phyloP scores from a whole-genome alignment of 148 eudicot species.

The Camellia japonica region DNA sequence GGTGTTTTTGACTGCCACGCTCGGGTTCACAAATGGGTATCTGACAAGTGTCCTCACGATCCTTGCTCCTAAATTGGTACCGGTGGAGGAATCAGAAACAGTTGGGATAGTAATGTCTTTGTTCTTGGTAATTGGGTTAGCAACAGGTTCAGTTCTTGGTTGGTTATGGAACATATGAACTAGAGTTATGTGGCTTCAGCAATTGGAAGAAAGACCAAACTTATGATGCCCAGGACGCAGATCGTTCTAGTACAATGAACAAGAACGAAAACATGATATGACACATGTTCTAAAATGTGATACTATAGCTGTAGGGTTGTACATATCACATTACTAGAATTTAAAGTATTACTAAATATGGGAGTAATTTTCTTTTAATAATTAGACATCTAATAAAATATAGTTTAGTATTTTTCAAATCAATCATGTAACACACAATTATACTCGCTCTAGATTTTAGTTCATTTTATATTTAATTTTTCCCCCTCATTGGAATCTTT shows the following conservation, averaged over 20 bases:
- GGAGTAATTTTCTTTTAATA: too few species aligned
- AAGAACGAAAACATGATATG: not conserved
- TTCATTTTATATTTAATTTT: too few species aligned
- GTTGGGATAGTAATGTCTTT: constrained; percentile 15
- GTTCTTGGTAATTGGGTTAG: constrained; percentile 13
- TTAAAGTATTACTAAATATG: too few species aligned
- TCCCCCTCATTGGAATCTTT: too few species aligned
- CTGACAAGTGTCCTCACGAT: not conserved
- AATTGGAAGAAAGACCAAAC: not conserved
- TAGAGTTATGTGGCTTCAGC: not conserved
- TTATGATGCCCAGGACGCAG: not conserved
- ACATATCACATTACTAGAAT: too few species aligned
- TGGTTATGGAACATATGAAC: constrained; percentile 15
- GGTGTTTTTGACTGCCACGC: not conserved
- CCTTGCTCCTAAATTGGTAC: constrained; percentile 13
- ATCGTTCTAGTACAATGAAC: not conserved
- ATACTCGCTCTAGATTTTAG: too few species aligned
- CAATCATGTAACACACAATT: too few species aligned
- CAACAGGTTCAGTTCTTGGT: constrained; percentile 10
- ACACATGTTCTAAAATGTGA: too few species aligned
- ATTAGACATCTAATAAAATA: too few species aligned
- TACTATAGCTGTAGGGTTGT: too few species aligned
- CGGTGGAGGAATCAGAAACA: not conserved
- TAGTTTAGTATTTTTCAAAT: too few species aligned
- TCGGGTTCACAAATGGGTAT: constrained; percentile 10